Evolutionary conservation across 2,329 filamentous ascomycete species (phyloP), one percentile per base, ranked within the genome.

Genomic region (Monilinia fructicola): DNA sequence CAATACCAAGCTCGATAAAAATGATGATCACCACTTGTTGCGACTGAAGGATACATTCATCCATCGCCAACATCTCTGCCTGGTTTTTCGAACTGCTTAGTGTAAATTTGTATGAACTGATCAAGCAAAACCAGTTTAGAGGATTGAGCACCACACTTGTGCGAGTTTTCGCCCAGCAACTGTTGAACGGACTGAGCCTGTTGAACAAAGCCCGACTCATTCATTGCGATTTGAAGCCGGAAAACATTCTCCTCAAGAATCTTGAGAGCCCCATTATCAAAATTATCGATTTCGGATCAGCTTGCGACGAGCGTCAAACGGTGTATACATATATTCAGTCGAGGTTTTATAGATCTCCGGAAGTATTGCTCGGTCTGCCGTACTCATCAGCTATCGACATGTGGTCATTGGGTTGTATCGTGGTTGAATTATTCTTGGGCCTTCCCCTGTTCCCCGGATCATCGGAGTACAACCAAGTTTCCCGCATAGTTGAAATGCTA

Each of bases 261-360:
- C 87, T 99, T 53, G 95, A 99, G 78, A 98, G 94, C 74, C 95
- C 95, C 3, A 98, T 99, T 72, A 99, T 99, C 84, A 99, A 99
- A 79, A 97, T 99, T 75, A 99, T 99, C 77, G 95, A 99, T 83
- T 99, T 99, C 76, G 95, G 95, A 54, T 99, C 95, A 48, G 95
- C 95, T 18, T 99, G 95, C 78, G 95, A 99, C 78, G 95, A 99
- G 80, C 89, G 95, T 61, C 95, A 99, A 78, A 99, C 95, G 0
- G 95, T 99, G 38, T 99, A 99, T 78, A 99, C 95, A 7, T 99
- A 99, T 78, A 99, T 99, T 69, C 95, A 99, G 78, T 99, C 95
- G 12, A 86, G 95, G 73, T 99, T 99, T 79, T 99, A 99, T 79
- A 89, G 95, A 70, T 99, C 95, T 0, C 95, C 95, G 1, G 95